Base-by-base conservation (phyloP, 192 early-diverging fungal genomes). In the Funneliformis mosseae region DNA sequence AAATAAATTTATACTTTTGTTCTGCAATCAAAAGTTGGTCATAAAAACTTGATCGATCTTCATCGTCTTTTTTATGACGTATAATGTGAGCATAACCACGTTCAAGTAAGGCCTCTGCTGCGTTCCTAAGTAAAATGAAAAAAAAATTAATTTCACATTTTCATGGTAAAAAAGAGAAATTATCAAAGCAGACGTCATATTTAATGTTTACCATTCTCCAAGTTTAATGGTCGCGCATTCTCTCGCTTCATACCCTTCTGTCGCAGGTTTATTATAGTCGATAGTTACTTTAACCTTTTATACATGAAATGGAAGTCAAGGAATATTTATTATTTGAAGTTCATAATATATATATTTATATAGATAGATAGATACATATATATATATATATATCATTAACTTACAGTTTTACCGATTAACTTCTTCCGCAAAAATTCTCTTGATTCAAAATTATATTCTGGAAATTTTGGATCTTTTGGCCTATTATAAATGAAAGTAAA, bases 231-330 rank as follows among this genome's bases (percentile, higher is more conserved):
- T 97, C 28, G 92, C 98, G 82, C 96, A 98, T 69, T 96, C 94
- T 42, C 92, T 92, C 55, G 91, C 90, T 76, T 96, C 95, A 86
- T 92, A 97, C 28, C 88, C 88, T 63, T 94, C 96, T 50, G 92
- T 88, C 5, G 97, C 93, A n/a, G 96, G 95, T 80, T 97, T 96
- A 80, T 92, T 83, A 83, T 95, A 99, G 81, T 97, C 98, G 68
- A 97, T 89, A 2, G 81, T 84, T 25, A 90, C 85, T 45, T 83
- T 90, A 60, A 87, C 85, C 80, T 74, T 83, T 82, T 5, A 8
- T 38, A 12, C 27, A 46, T 74, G 8, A 28, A 74, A 16, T 28
- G 38, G 8, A 69, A 21, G n/a, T 39, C 0, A 33, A 33, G 3
- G 3, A 39, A 11, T 39, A 42, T 8, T 14, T 2, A 6, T 39